Conservation (phyloP, 805 yeast genomes). For the Zygoascus ofunaensis region DNA sequence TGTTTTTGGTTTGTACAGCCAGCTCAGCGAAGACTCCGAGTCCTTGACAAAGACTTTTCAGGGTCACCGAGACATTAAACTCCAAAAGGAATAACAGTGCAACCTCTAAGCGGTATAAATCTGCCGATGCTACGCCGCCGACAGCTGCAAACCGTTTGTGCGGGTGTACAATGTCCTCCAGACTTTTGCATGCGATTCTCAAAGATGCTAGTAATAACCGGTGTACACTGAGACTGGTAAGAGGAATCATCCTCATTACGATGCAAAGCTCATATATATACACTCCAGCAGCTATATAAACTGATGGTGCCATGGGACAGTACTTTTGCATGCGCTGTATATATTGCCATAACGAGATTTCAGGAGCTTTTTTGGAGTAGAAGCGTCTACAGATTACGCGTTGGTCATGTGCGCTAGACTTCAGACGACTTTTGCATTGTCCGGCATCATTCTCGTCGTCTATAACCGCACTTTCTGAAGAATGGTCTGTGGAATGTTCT, state of each 20-base stretch:
- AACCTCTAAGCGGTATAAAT: slow-evolving; percentile 41
- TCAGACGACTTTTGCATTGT: not conserved
- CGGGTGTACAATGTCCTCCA: slow-evolving; percentile 39
- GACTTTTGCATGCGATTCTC: slow-evolving; percentile 38
- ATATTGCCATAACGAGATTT: slow-evolving; percentile 26
- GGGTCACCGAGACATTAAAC: slow-evolving; percentile 41
- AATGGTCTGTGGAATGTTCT: not conserved
- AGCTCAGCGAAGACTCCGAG: slow-evolving; percentile 20
- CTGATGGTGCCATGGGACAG: slow-evolving; percentile 32
- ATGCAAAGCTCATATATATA: slow-evolving; percentile 29
- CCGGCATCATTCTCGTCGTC: not conserved
- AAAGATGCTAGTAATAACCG: slow-evolving; percentile 38
- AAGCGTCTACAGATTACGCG: slow-evolving; percentile 23
- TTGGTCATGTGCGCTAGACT: not conserved
- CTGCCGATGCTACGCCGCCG: slow-evolving; percentile 38
- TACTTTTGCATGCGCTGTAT: slow-evolving; percentile 31
- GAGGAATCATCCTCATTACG: slow-evolving; percentile 23
- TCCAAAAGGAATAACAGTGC: slow-evolving; percentile 41
- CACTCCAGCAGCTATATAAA: slow-evolving; percentile 30
- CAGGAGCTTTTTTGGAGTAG: slow-evolving; percentile 26
- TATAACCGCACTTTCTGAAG: not conserved
- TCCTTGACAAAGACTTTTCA: slow-evolving; percentile 26
- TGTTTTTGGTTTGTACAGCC: slow-evolving; percentile 8
- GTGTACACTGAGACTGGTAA: slow-evolving; percentile 33
- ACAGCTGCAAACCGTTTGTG: slow-evolving; percentile 41